These are phyloP conservation scores for Chenopodium album DNA, from an alignment of 148 eudicot genomes.

Conservation along the genomic window DNA sequence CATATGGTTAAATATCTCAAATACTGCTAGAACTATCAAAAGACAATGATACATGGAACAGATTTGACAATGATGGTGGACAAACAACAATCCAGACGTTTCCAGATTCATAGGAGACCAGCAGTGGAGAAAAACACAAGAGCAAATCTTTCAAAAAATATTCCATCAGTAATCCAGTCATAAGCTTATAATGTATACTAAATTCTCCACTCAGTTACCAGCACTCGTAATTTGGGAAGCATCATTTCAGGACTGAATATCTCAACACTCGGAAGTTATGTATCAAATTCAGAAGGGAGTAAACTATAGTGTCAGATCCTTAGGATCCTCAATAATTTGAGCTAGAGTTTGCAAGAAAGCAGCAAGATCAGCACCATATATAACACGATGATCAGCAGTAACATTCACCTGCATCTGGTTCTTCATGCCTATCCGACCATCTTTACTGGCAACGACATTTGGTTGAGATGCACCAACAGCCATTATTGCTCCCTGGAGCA, in stretches of 20 bases:
- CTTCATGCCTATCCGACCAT: constrained; percentile 94
- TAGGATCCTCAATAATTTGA: constrained; percentile 88
- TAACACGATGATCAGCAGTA: constrained; percentile 96
- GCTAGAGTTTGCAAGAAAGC: constrained; percentile 90
- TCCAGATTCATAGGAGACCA: neutral
- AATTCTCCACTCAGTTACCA: constrained; percentile 12
- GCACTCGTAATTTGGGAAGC: constrained; percentile 1
- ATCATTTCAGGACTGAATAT: constrained; percentile 1
- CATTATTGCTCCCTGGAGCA: constrained; percentile 80
- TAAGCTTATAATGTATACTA: neutral
- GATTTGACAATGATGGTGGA: neutral
- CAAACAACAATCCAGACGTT: neutral
- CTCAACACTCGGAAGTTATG: constrained; percentile 3
- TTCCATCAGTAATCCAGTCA: neutral
- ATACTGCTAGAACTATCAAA: constrained; percentile 8
- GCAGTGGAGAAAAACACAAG: neutral
- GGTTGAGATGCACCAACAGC: constrained; percentile 97
- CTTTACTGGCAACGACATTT: constrained; percentile 77
- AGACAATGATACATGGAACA: neutral
- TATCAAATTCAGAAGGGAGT: constrained; percentile 2
- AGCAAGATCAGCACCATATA: constrained; percentile 97
- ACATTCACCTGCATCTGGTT: constrained; percentile 99
- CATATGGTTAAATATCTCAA: neutral
- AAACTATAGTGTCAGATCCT: constrained; percentile 75
- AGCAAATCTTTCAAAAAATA: constrained; percentile 7